These are phyloP conservation scores for Jaapia argillacea DNA, from an alignment of 768 basidiomycete species.

Conservation along the genomic window DNA sequence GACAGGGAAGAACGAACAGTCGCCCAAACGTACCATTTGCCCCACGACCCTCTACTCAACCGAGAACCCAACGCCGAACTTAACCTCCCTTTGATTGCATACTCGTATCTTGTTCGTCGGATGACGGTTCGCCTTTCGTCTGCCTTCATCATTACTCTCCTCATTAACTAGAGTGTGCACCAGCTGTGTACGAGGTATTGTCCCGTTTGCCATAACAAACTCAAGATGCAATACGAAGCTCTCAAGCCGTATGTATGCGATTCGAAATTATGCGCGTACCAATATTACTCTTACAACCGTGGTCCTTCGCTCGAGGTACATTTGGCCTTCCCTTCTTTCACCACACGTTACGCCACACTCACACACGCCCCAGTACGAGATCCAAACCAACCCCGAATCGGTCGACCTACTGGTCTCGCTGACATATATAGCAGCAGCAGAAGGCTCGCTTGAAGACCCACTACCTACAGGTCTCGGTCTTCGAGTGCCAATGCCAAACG, in stretches of 20 bases:
- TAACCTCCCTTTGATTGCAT: conserved; percentile 55
- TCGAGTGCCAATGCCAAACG: conserved; percentile 33
- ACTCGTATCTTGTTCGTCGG: conserved; percentile 55
- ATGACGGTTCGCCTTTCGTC: conserved; percentile 34
- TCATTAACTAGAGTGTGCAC: conserved; percentile 1
- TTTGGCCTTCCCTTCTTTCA: conserved; percentile 1
- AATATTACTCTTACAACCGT: conserved; percentile 54
- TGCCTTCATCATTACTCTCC: background rate
- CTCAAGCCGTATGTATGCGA: conserved; percentile 71
- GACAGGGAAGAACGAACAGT: conserved; percentile 34
- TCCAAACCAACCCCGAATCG: conserved; percentile 48
- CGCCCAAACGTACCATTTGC: conserved; percentile 32
- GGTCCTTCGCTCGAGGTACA: conserved; percentile 60
- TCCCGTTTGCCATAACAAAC: conserved; percentile 61
- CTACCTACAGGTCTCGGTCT: conserved; percentile 52
- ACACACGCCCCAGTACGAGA: conserved; percentile 52
- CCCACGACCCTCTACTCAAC: conserved; percentile 40
- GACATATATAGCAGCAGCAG: conserved; percentile 44
- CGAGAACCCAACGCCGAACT: conserved; percentile 25
- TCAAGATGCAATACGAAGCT: conserved; percentile 40
- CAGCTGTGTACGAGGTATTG: conserved; percentile 63
- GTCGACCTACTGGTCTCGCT: conserved; percentile 65
- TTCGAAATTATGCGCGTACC: conserved; percentile 55
- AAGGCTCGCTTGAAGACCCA: conserved; percentile 43
- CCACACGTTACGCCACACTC: background rate